These are phyloP conservation scores for Colletotrichum caudatum DNA, from an alignment of 2,329 filamentous ascomycete species.

Conservation along the genomic window DNA sequence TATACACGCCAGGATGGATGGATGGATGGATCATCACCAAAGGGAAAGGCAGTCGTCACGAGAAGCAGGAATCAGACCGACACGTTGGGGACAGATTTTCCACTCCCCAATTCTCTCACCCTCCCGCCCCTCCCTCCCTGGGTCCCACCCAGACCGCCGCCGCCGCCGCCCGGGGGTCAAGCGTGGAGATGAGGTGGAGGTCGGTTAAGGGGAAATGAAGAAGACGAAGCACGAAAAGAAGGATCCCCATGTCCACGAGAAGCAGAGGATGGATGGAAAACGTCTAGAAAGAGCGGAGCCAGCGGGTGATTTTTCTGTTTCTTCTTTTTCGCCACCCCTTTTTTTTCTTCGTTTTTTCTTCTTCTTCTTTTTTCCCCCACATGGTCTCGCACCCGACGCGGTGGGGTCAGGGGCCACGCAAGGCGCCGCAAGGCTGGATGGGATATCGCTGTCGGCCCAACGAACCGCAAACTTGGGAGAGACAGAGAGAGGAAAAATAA, in stretches of 20 bases:
- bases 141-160: background rate
- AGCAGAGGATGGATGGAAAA: constrained; percentile 2
- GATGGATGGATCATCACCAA: no score
- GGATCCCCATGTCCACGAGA: background rate
- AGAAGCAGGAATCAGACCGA: background rate
- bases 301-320: background rate
- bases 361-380: no score
- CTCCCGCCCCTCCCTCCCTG: background rate
- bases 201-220: background rate
- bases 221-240: background rate
- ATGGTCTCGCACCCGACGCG: no score
- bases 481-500: no score
- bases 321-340: background rate
- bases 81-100: background rate
- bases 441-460: constrained; percentile 28
- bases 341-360: no score
- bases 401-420: background rate
- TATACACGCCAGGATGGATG: background rate
- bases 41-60: background rate
- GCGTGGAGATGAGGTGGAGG: background rate
- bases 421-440: constrained; percentile 13
- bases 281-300: constrained; percentile 34
- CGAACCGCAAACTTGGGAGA: background rate
- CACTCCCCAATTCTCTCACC: background rate
- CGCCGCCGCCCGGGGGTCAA: background rate